phyloP scores from a whole-genome alignment of 2,329 filamentous ascomycete species.

The Monosporascus sp. region DNA sequence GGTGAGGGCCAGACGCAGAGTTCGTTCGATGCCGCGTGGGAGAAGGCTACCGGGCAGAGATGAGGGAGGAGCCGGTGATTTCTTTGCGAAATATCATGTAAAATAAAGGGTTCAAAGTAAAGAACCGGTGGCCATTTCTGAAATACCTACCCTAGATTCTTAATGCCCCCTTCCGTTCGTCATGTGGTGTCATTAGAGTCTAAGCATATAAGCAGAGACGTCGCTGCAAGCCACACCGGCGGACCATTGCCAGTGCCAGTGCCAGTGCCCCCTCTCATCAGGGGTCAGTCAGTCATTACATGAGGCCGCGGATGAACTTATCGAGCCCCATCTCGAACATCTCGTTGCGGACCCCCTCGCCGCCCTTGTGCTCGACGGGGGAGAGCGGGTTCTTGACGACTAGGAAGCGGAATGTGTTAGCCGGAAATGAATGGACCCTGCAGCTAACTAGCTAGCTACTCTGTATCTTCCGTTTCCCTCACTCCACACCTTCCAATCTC shows the following conservation, averaged over 20 bases:
- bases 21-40: constrained; percentile 65
- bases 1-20: constrained; percentile 24
- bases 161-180: too few species aligned
- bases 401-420: constrained; percentile 24
- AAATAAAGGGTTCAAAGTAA: too few species aligned
- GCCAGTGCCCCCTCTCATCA: not conserved
- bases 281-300: constrained; percentile 34
- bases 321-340: constrained; percentile 68
- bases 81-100: too few species aligned
- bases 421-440: not conserved
- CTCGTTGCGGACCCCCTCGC: constrained; percentile 65
- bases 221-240: not conserved
- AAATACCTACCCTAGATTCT: too few species aligned
- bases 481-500: not conserved
- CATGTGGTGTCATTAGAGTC: too few species aligned
- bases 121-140: too few species aligned
- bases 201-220: too few species aligned
- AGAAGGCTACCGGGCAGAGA: constrained; percentile 48
- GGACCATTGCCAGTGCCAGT: not conserved
- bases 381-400: constrained; percentile 67
- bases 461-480: not conserved
- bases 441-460: not conserved
- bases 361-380: constrained; percentile 63
- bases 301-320: constrained; percentile 65
- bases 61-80: not conserved